These are phyloP conservation scores for Spencermartinsiella europaea DNA, from an alignment of 805 yeast species.

Conservation along the genomic window DNA sequence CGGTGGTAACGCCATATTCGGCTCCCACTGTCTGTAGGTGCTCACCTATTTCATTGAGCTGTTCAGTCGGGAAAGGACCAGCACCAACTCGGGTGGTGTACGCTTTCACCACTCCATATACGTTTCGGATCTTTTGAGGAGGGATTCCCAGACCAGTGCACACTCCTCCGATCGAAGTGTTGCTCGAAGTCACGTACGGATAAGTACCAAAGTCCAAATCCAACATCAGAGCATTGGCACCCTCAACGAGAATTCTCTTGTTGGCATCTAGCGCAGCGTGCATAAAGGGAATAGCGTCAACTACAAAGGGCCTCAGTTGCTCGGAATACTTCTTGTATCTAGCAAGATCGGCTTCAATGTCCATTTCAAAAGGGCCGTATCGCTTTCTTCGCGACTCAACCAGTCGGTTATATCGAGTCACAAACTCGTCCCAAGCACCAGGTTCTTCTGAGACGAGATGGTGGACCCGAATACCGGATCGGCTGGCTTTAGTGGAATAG, in stretches of 20 bases:
- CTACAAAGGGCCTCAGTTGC: slow-evolving; percentile 79
- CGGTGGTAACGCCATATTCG: slow-evolving; percentile 97
- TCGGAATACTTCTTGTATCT: slow-evolving; percentile 73
- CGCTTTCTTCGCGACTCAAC: slow-evolving; percentile 78
- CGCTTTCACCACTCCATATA: slow-evolving; percentile 96
- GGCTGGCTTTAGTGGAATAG: slow-evolving; percentile 91
- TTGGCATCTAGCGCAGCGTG: slow-evolving; percentile 67
- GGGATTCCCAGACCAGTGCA: slow-evolving; percentile 95
- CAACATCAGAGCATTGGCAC: slow-evolving; percentile 97
- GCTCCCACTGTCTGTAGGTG: slow-evolving; percentile 87
- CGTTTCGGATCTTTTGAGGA: slow-evolving; percentile 73
- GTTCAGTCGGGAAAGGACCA: slow-evolving; percentile 99
- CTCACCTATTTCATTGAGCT: slow-evolving; percentile 81
- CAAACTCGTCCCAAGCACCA: slow-evolving; percentile 91
- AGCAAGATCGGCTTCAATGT: slow-evolving; percentile 71
- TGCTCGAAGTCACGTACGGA: slow-evolving; percentile 93
- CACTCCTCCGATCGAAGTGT: slow-evolving; percentile 97
- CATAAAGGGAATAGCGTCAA: slow-evolving; percentile 79
- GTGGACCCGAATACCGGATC: slow-evolving; percentile 96
- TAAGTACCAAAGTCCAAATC: slow-evolving; percentile 98
- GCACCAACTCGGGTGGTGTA: slow-evolving; percentile 99
- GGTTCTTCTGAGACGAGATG: slow-evolving; percentile 88
- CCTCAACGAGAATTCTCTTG: slow-evolving; percentile 90
- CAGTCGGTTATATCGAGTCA: slow-evolving; percentile 66
- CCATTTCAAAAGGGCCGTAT: slow-evolving; percentile 90